Base-by-base conservation (phyloP, 805 yeast genomes). In the Barnettozyma sp. region DNA sequence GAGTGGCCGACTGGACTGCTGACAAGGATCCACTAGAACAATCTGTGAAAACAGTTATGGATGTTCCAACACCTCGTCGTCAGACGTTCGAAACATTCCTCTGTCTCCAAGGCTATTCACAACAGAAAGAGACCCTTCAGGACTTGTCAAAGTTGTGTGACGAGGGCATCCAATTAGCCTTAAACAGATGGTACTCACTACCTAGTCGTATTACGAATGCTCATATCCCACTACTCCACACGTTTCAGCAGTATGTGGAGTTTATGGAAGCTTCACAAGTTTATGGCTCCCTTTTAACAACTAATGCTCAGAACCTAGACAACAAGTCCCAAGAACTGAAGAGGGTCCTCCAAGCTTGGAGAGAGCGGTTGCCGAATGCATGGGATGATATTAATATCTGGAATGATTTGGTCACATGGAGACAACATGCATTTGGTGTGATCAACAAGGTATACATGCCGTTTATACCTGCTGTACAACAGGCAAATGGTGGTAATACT, bases 371-470 rank as follows among this genome's bases (percentile, higher is more conserved):
- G 34, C 99, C 99, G 10, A 92, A 92, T 51, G 68, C 75, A 7
- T 92, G 97, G 97, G 99, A 92, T 60, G 98, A 92, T 56, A 88
- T 92, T 51, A 90, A 87, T 55, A 74, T 88, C 42, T 92, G 99
- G 99, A 88, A 94, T 47, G 99, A 92, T 55, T 63, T 92, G 41
- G 95, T 92, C 4, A 88, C 97, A 0, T 92, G 99, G 99, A 73
- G 99, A 48, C 97, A 92, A 60, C 97, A 92, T 63, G 97, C 95
- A 0, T 92, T 94, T 69, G 88, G 85, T 45, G 96, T 90, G 18
- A 88, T 92, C 49, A 92, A 92, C 66, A 83, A 83, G 56, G 94
- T 85, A 2, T 92, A 92, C 58, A 72, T 88, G 70, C 97, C 97
- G 7, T 70, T 94, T 52, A 82, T 88, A 42, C 94, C 95, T 1